phyloP scores from a whole-genome alignment of 495 filamentous ascomycete species.

The Penicillium flavigenum region DNA sequence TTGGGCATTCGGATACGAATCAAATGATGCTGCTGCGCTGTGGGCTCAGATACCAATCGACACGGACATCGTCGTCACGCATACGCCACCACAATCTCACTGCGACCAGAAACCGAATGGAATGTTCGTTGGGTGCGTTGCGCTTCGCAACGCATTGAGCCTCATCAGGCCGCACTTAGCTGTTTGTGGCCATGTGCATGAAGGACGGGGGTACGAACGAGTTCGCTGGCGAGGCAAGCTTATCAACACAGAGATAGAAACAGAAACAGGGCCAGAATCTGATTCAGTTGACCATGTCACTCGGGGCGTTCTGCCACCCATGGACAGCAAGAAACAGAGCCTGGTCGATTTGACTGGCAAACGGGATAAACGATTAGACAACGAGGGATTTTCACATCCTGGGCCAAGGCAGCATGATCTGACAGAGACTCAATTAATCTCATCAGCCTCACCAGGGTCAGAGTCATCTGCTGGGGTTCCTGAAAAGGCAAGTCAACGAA shows the following conservation, averaged over 20 bases:
- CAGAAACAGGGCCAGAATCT: not conserved
- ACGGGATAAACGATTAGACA: conserved; percentile 42
- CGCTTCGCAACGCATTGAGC: conserved; percentile 38
- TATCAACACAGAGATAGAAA: conserved; percentile 7
- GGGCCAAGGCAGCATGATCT: not conserved
- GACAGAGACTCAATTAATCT: conserved; percentile 11
- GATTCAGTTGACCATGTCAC: conserved; percentile 14
- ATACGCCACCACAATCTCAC: conserved; percentile 49
- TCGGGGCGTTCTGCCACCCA: conserved; percentile 27
- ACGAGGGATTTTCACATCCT: conserved; percentile 31
- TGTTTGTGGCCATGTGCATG: conserved; percentile 54
- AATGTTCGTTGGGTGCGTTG: conserved; percentile 40
- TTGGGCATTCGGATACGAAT: conserved; percentile 73
- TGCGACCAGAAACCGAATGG: conserved; percentile 39
- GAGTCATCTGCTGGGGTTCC: conserved; percentile 12
- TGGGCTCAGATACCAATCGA: conserved; percentile 49
- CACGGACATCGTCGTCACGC: conserved; percentile 48
- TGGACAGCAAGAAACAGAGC: conserved; percentile 57
- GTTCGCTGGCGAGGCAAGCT: conserved; percentile 34
- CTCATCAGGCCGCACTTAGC: conserved; percentile 44
- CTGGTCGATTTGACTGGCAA: conserved; percentile 57
- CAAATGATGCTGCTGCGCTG: conserved; percentile 46
- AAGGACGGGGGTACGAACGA: conserved; percentile 47
- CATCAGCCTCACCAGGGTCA: conserved; percentile 14
- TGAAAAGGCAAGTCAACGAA: conserved; percentile 10